Base-by-base conservation (phyloP, 257 asterid species). In the Henckelia pumila region DNA sequence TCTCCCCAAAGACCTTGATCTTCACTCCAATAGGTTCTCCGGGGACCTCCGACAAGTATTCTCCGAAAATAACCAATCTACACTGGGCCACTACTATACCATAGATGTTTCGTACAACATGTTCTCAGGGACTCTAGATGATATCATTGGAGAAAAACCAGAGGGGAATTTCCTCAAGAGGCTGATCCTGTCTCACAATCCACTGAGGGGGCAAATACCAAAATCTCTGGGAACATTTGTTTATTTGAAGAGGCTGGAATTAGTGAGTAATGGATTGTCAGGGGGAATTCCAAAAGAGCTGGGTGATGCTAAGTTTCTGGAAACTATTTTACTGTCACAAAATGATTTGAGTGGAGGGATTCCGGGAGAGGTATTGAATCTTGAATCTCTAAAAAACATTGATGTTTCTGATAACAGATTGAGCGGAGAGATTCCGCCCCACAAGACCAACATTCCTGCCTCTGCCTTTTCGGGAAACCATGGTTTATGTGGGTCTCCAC, bases 401-500 rank as follows among this genome's bases (percentile, higher is more conserved):
- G 73, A 83, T 63, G 92, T 83, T 8, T 84, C 96, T 1, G 52
- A 37, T 17, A 90, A 88, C 61, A 50, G 73, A 16, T 66, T 88
- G 72, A 84, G 74, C 1, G 95, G 97, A 52, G 44, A 28, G 56
- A 88, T 90, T 35, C 97, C 97, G 60, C 71, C 81, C 0, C 92
- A 86, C 26, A 75, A 56, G 66, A 47, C 56, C 2, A 58, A 7
- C 10, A 71, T 90, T 14, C 85, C 96, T 1, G 77, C 53, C 7
- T 69, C 84, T 6, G 75, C 82, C 0, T 88, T 90, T 68, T 33
- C 21, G 23, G 80, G 82, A 24, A 90, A 90, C 74, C 55, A 68
- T 70, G 91, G 88, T 20, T 71, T 90, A 75, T 88, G 96, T 78
- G 97, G 97, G 49, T 56, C 74, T 65, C 97, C 97, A 61, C 88